Evolutionary conservation across 129 eudicot species (phyloP), one percentile per base, ranked within the genome.

Genomic region (Flaveria brownii): DNA sequence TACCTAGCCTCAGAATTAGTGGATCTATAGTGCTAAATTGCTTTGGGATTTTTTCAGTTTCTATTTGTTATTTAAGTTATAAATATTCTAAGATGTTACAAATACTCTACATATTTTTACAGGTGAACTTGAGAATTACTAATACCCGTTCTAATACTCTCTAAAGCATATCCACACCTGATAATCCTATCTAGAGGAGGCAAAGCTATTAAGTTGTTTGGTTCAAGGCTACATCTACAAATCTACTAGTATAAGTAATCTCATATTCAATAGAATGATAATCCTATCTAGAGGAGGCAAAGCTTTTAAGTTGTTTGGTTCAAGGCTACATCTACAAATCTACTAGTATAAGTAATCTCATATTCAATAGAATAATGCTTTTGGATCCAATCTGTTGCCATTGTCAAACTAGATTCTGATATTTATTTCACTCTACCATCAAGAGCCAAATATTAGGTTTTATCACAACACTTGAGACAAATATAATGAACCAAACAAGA

Each of bases 381-480:
- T 4, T 33, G 6, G 6, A 33, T 33, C 39, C 6, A 33, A 33
- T 33, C 39, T 33, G 39, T 33, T 33, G 39, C 39, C 39, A 33
- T 7, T 57, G 22, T 22, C 71, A 62, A 25, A 73, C 23, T 73
- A 36, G 69, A 3, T 14, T 60, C 2, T 45, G 49, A 42, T n/a
- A 43, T 45, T 43, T 28, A 12, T 12, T 9, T 50, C 22, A 25
- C 70, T 61, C 18, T 66, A 65, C 66, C 26, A 66, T 76, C 66
- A 66, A 47, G 66, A 65, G 51, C 8, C 51, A 52, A 30, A 47
- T 28, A 66, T 12, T 8, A 30, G 39, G 9, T 13, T 16, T 51
- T 11, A 76, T 10, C 49, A 43, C 63, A 28, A 39, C 18, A 71
- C 64, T 52, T 71, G 63, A 41, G 52, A 49, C 33, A 25, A 23